Conservation (phyloP, 1,139 yeast species). For the Zygosaccharomyces pseudobailii region DNA sequence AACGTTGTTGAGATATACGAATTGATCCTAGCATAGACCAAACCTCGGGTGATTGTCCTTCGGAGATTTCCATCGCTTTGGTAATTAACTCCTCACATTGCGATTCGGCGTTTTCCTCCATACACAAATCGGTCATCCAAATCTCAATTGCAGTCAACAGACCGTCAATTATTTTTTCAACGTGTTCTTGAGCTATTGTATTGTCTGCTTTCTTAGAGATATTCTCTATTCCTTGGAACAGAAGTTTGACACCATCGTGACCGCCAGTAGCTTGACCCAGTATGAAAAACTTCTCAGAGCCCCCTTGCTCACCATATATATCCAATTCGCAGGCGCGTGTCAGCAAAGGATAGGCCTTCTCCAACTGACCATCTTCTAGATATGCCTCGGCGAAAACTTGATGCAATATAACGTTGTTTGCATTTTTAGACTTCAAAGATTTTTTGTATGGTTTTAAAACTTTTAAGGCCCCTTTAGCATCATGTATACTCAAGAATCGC, state of each 20-base stretch:
- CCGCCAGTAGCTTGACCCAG: constrained; percentile 92
- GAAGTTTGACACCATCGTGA: constrained; percentile 59
- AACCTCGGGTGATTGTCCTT: constrained; percentile 61
- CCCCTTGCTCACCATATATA: constrained; percentile 56
- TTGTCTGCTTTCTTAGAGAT: constrained; percentile 37
- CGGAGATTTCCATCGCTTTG: constrained; percentile 59
- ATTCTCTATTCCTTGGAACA: constrained; percentile 57
- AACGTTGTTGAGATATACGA: constrained; percentile 79
- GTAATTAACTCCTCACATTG: constrained; percentile 71
- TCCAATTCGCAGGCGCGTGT: constrained; percentile 65
- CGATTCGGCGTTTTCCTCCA: constrained; percentile 84
- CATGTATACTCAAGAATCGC: constrained; percentile 34
- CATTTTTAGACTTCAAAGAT: constrained; percentile 25
- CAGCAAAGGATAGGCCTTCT: constrained; percentile 65
- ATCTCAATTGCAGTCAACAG: constrained; percentile 85
- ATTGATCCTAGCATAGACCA: constrained; percentile 82
- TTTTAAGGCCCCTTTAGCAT: constrained; percentile 41
- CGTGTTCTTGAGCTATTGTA: constrained; percentile 33
- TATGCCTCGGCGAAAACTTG: constrained; percentile 68
- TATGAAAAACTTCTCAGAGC: constrained; percentile 76
- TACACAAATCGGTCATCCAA: constrained; percentile 98
- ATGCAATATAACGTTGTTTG: constrained; percentile 32
- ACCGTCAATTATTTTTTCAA: constrained; percentile 58
- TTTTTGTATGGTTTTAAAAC: constrained; percentile 36
- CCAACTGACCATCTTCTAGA: constrained; percentile 73